Conservation (phyloP, 139 green algal genomes). For the Pycnococcus provasolii region DNA sequence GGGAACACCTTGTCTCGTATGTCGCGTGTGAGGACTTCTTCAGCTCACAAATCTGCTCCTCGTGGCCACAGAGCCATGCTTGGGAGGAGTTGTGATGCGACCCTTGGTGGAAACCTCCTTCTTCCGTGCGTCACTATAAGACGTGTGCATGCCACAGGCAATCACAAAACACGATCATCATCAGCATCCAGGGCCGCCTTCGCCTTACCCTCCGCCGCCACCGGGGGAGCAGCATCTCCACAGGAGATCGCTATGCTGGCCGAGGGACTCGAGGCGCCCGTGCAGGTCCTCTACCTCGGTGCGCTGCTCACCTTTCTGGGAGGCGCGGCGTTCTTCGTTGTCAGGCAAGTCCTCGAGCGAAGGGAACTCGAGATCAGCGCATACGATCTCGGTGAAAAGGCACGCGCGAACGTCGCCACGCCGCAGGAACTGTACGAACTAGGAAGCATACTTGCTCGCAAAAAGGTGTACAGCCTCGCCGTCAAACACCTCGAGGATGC, state of each 20-base stretch:
- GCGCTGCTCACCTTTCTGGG: constrained; percentile 75
- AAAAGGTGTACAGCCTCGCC: constrained; percentile 90
- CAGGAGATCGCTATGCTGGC: constrained; percentile 43
- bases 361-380: constrained; percentile 88
- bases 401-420: constrained; percentile 64
- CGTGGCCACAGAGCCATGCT: too few species aligned
- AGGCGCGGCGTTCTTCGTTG: constrained; percentile 78
- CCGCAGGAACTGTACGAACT: constrained; percentile 96
- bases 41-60: too few species aligned
- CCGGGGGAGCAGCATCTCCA: too few species aligned
- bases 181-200: too few species aligned
- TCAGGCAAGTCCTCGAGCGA: constrained; percentile 85
- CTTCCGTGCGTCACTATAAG: too few species aligned
- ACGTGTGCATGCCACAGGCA: too few species aligned
- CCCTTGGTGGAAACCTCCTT: too few species aligned
- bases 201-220: too few species aligned
- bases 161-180: too few species aligned
- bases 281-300: constrained; percentile 85
- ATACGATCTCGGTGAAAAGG: constrained; percentile 87
- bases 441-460: constrained; percentile 86
- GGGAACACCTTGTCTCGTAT: too few species aligned
- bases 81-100: too few species aligned
- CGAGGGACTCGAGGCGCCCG: constrained; percentile 59
- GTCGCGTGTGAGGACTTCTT: too few species aligned
- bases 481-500: constrained; percentile 41